These are phyloP conservation scores for Musa balbisiana DNA, from an alignment of 202 grass and related monocot species.

Conservation along the genomic window DNA sequence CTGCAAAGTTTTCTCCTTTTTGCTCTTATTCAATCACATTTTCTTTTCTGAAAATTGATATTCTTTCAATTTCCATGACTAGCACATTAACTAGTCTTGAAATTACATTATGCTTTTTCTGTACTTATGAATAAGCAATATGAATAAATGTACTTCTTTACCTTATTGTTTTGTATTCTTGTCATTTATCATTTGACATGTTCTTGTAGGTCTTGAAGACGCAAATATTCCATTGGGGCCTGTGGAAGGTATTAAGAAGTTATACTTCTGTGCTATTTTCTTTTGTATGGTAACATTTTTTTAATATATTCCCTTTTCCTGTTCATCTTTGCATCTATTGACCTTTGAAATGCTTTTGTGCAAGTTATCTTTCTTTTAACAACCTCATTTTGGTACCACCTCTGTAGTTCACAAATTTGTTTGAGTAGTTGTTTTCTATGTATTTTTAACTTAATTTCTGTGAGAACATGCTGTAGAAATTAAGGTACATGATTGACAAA, in stretches of 20 bases:
- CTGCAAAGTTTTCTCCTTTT: background rate
- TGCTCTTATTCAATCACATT: background rate
- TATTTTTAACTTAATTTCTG: too few relatives aligned
- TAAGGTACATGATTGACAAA: too few relatives aligned
- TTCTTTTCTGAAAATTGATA: background rate
- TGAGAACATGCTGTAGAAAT: too few relatives aligned
- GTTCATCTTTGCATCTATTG: background rate
- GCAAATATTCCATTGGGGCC: slow-evolving; percentile 72
- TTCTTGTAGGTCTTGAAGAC: slow-evolving; percentile 79
- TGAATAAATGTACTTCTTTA: slow-evolving; percentile 3
- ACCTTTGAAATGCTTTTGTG: background rate
- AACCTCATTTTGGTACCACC: background rate
- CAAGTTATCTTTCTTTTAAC: background rate
- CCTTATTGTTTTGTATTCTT: slow-evolving; percentile 5
- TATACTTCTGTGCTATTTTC: background rate
- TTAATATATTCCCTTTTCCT: background rate
- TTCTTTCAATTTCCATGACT: background rate
- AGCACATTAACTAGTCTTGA: background rate
- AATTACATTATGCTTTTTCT: background rate
- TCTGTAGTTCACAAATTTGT: background rate
- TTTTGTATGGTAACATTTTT: background rate
- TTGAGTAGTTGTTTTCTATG: background rate
- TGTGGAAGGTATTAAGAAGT: slow-evolving; percentile 59
- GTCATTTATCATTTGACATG: slow-evolving; percentile 17
- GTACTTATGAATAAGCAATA: background rate